Evolutionary conservation across 148 eudicot genomes (phyloP), one percentile per base, ranked within the genome.

Genomic region (Amaranthus cruentus): DNA sequence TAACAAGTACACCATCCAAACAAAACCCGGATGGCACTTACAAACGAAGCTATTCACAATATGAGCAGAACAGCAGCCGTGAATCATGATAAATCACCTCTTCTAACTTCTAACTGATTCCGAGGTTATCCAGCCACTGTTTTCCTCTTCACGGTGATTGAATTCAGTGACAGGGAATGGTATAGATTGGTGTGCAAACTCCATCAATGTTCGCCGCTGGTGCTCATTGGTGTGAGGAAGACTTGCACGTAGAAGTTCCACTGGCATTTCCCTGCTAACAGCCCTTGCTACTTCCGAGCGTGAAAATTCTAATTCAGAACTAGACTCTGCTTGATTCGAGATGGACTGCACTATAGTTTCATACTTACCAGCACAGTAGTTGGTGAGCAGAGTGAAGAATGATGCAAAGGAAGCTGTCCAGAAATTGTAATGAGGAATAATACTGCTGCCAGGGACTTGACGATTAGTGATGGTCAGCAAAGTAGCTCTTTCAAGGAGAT

Each of bases 391-490:
- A 3, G 78, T 77, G 73, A 92, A 95, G 73, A 92, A 95, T 6
- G 84, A 87, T 80, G 85, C 84, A 76, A 95, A 95, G 2, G 96
- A 90, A 47, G 94, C 97, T 87, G 92, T 97, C 99, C 99, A 95
- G 75, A 95, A 87, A 51, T 80, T 81, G 69, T 88, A 76, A 66
- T 84, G 88, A 46, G 86, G 76, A 71, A 75, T 58, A 75, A 69
- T 85, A 76, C 86, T 85, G 73, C 70, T 82, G 14, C 76, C 78
- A 43, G 83, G 75, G 56, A 82, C 83, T 21, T 79, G 83, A 2
- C 90, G 88, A 71, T 81, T 86, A 11, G 83, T 86, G 56, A 75
- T 85, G n/a, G 79, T 90, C 49, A 90, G 78, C 21, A 91, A 84
- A 21, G 92, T 89, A 53, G 96, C 97, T 78, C 94, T 84, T 64